Percentiles rank a stretch among this genome's conserved stretches.
These are phyloP conservation scores for Pseudodiploospora longispora DNA, from an alignment of 2,329 filamentous ascomycete genomes.

Conservation along the genomic window DNA sequence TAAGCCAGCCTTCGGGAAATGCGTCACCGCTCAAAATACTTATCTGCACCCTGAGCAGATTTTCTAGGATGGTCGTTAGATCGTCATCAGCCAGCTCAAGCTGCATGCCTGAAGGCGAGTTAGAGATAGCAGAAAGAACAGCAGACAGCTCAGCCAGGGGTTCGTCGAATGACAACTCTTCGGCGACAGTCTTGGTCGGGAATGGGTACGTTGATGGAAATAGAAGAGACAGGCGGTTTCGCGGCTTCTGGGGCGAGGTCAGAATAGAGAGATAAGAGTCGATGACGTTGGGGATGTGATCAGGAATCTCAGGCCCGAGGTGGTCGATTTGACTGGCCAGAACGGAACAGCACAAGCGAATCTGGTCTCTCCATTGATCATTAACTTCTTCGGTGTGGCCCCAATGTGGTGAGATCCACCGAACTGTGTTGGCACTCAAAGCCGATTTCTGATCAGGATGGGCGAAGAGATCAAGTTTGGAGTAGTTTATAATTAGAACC, in stretches of 20 bases:
- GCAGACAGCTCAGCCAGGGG: slow-evolving; percentile 82
- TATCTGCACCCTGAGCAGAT: slow-evolving; percentile 75
- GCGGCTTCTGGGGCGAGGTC: slow-evolving; percentile 41
- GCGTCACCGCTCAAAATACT: slow-evolving; percentile 85
- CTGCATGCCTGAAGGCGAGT: slow-evolving; percentile 61
- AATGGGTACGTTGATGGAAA: slow-evolving; percentile 92
- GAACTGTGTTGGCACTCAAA: slow-evolving; percentile 71
- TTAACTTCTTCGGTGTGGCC: slow-evolving; percentile 64
- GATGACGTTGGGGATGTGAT: slow-evolving; percentile 84
- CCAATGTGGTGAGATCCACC: slow-evolving; percentile 94
- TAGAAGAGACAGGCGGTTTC: slow-evolving; percentile 69
- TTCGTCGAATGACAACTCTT: slow-evolving; percentile 66
- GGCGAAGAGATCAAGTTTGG: slow-evolving; percentile 71
- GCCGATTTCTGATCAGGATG: slow-evolving; percentile 66
- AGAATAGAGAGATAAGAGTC: slow-evolving; percentile 79
- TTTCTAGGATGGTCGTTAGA: slow-evolving; percentile 65
- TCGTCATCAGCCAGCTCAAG: slow-evolving; percentile 69
- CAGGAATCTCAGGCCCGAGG: slow-evolving; percentile 72
- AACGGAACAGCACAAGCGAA: slow-evolving; percentile 87
- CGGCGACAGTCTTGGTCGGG: slow-evolving; percentile 59
- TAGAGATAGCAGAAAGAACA: slow-evolving; percentile 74
- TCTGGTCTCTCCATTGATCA: slow-evolving; percentile 86
- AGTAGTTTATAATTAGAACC: slow-evolving; percentile 86
- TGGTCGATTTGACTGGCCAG: slow-evolving; percentile 77
- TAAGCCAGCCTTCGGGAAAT: slow-evolving; percentile 85